Base-by-base conservation (phyloP, 352 stramenopile species). In the Pythium pyrilobum region DNA sequence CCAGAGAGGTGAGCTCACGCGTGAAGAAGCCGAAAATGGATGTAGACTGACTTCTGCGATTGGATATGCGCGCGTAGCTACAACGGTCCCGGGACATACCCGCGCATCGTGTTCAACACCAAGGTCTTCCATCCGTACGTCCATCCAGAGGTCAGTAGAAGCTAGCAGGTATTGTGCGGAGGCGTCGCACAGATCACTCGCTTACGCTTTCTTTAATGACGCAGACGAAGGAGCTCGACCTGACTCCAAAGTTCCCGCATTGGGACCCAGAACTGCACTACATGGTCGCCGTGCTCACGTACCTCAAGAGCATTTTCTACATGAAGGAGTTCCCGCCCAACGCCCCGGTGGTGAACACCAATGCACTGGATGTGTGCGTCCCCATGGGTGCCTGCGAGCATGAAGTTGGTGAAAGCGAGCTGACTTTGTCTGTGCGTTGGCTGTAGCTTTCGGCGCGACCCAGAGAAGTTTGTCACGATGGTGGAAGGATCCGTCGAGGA, bases 291-390 rank as follows among this genome's bases (percentile, higher is more conserved):
- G 92, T 97, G 34, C 74, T 98, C 34, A 98, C 95, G 3, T 98
- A 97, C 72, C 70, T 98, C 39, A 98, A 98, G 71, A 96, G 96
- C 54, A 97, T 98, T 55, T 98, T 98, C 78, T 98, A 98, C 76
- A 90, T 96, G 69, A 98, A 98, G 64, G 88, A 97, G 49, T 98
- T 98, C 52, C 64, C 75, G 16, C 54, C 70, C 32, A 44, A 63
- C 28, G 44, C 52, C 8, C 61, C 66, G 28, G 74, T 87, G 16
- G 90, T 92, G 11, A 97, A 98, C 58, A 56, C 69, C 5, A 74
- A 81, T 4, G 93, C 95, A 2, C 75, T 96, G 27, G 69, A 89
- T 28, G 76, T 98, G 69, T 96, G 78, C 43, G 78, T 74, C 52
- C 57, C 8, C 15, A 39, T n/a, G n/a, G n/a, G n/a, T n/a, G n/a